Base-by-base conservation (phyloP, 768 basidiomycete species). In the Boletus bicolor region DNA sequence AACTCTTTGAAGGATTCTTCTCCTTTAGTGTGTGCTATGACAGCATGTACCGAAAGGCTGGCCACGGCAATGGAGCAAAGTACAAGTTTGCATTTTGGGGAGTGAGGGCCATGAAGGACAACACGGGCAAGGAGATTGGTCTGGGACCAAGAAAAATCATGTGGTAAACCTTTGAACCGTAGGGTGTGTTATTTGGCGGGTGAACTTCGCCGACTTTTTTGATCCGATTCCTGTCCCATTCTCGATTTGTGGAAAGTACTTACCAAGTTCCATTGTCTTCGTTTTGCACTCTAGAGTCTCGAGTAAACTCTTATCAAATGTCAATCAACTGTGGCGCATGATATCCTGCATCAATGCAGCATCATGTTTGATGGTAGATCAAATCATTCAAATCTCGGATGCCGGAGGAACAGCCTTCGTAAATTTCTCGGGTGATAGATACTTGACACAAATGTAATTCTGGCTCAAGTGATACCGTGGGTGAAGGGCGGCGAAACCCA, bases 1-100 rank as follows among this genome's bases (percentile, higher is more conserved):
- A 77, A 34, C 64, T 77, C 15, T 77, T 75, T n/a, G 75, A 74
- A 56, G 76, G 75, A 1, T 73, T 60, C 49, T 65, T 77, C 53
- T 68, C 72, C 36, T 75, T 77, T 47, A 59, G 67, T 14, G 65
- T 76, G 19, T 61, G 51, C 37, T 75, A 72, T 45, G 72, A 72
- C 44, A 54, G 53, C 35, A 54, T 76, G 58, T 74, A 75, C 51
- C 61, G 62, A 17, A 70, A 73, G 48, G 72, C 66, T 30, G 76
- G 73, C 7, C 72, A 76, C 32, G 72, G 76, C 5, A 61, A 55
- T 3, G 73, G 74, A 10, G 62, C 68, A 17, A 65, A 49, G 35
- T 55, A 59, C 49, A 65, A 61, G 28, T 67, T 70, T 43, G 65
- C 68, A 1, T 75, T 75, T 55, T 77, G 75, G 75, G 75, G 69